Evolutionary conservation across 2,329 filamentous ascomycete species (phyloP).

Genomic region (Ophiosphaerella narmari): DNA sequence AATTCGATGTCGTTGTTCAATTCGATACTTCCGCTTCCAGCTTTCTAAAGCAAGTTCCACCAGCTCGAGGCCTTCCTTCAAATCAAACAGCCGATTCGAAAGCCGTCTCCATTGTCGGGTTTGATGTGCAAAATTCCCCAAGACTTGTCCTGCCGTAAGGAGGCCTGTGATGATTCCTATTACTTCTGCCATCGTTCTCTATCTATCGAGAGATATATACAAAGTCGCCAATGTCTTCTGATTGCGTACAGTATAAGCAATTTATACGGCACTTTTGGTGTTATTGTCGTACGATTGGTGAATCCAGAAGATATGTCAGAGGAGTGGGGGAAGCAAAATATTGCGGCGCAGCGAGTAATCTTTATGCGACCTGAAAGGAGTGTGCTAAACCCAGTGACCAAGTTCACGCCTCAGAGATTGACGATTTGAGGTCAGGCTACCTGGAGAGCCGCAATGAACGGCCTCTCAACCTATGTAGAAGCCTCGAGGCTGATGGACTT

Average conservation of each 20-base stretch:
- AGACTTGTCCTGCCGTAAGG: constrained; percentile 16
- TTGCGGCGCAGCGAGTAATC: too few species aligned
- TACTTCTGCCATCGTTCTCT: constrained; percentile 26
- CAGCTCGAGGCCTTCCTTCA: constrained; percentile 23
- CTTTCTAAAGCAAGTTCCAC: constrained; percentile 23
- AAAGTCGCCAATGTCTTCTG: too few species aligned
- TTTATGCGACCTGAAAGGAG: too few species aligned
- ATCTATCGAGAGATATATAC: too few species aligned
- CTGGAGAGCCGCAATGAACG: constrained; percentile 2
- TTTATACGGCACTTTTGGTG: not conserved
- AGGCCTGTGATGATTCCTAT: constrained; percentile 20
- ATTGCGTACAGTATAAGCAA: not conserved
- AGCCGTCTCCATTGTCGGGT: constrained; percentile 21
- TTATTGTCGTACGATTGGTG: too few species aligned
- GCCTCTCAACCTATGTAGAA: constrained; percentile 10
- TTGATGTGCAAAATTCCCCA: constrained; percentile 25
- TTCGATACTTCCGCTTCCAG: constrained; percentile 31
- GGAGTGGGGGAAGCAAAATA: too few species aligned
- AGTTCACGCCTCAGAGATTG: not conserved
- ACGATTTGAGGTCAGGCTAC: constrained; percentile 5
- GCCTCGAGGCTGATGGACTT: constrained; percentile 14
- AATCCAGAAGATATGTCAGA: too few species aligned
- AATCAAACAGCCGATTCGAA: constrained; percentile 29
- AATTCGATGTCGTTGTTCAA: constrained; percentile 21
- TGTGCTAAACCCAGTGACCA: too few species aligned